Evolutionary conservation across 176 grass and related monocot genomes (phyloP).

Genomic region (Bolboschoenus planiculmis): DNA sequence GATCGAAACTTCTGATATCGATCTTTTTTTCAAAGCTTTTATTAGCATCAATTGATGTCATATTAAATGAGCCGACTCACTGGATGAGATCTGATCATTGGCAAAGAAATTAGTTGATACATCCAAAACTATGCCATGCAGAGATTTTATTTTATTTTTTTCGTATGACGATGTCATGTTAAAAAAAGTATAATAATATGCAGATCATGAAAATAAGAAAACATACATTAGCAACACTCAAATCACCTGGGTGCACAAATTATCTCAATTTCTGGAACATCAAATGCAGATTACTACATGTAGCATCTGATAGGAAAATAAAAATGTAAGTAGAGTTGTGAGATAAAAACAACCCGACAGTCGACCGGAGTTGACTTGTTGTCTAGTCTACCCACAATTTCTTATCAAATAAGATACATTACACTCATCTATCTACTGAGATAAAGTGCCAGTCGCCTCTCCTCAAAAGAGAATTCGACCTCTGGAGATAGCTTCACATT

Average conservation of each 20-base stretch:
- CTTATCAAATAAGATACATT: background rate
- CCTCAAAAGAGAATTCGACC: slow-evolving; percentile 52
- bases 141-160: background rate
- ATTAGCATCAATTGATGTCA: too few species aligned
- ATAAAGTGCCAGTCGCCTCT: slow-evolving; percentile 43
- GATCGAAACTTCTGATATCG: too few species aligned
- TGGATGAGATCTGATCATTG: too few species aligned
- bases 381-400: slow-evolving; percentile 1
- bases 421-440: slow-evolving; percentile 24
- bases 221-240: background rate
- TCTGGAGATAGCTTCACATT: slow-evolving; percentile 16
- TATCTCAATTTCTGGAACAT: background rate
- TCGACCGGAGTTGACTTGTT: slow-evolving; percentile 17
- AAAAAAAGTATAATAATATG: background rate
- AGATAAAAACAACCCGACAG: background rate
- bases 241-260: background rate
- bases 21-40: too few species aligned
- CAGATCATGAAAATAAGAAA: background rate
- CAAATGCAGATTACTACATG: background rate
- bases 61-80: background rate
- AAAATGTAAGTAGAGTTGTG: background rate
- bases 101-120: too few species aligned
- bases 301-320: background rate
- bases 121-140: too few species aligned
- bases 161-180: background rate